These are phyloP conservation scores for Suillus clintonianus DNA, from an alignment of 768 basidiomycete genomes.

Conservation along the genomic window DNA sequence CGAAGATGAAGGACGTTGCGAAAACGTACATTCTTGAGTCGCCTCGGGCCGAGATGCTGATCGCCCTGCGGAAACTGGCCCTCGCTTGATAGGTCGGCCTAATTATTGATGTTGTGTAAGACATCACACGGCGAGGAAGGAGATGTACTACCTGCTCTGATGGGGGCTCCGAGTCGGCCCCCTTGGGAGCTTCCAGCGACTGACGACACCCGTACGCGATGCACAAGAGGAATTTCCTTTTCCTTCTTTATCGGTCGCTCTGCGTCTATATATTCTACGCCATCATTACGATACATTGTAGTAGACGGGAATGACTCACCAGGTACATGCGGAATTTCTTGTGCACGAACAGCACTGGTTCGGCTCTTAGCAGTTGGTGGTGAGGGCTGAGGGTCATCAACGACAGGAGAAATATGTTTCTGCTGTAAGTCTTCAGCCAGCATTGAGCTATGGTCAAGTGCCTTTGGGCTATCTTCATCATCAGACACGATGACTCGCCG, in stretches of 20 bases:
- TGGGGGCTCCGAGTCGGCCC: too few relatives aligned
- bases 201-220: not conserved
- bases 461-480: not conserved
- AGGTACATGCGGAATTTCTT: not conserved
- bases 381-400: not conserved
- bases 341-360: not conserved
- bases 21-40: not conserved
- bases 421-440: not conserved
- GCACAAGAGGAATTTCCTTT: too few relatives aligned
- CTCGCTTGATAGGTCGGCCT: not conserved
- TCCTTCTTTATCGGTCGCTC: not conserved
- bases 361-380: not conserved
- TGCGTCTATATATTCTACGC: not conserved
- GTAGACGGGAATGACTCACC: not conserved
- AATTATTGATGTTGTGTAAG: not conserved
- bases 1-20: not conserved
- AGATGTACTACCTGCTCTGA: not conserved
- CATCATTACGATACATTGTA: not conserved
- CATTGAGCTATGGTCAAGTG: not conserved
- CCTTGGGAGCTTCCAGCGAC: not conserved
- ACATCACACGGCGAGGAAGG: not conserved
- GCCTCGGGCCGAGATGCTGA: not conserved
- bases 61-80: not conserved
- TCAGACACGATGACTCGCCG: not conserved
- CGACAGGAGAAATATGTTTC: not conserved